These are phyloP conservation scores for Plantago rigida DNA, from an alignment of 305 asterid genomes.

Conservation along the genomic window DNA sequence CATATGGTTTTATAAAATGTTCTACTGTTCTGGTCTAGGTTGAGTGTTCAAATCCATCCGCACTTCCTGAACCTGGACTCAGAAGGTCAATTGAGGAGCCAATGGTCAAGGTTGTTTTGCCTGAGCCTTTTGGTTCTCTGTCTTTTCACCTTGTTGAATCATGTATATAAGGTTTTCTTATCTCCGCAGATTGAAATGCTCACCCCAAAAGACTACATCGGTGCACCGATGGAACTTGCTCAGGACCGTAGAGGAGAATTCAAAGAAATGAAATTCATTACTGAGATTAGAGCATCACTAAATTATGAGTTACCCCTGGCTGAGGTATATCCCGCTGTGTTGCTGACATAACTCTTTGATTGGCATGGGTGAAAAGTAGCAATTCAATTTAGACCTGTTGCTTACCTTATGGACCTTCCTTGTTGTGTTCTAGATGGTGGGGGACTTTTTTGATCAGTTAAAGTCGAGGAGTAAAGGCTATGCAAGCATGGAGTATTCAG, in stretches of 20 bases:
- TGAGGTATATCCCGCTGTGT: constrained; percentile 54
- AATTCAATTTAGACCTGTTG: constrained; percentile 22
- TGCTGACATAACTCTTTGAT: constrained; percentile 20
- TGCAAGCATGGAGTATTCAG: constrained; percentile 97
- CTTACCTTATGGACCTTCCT: constrained; percentile 17
- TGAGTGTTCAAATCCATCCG: constrained; percentile 92
- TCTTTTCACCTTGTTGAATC: constrained; percentile 11
- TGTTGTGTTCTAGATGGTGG: constrained; percentile 74
- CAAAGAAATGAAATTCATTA: constrained; percentile 82
- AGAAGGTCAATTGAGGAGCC: constrained; percentile 94
- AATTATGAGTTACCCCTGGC: constrained; percentile 81
- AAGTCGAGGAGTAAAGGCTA: constrained; percentile 97
- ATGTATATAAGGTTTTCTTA: constrained; percentile 21
- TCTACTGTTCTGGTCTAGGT: constrained; percentile 42
- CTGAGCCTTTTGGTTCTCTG: constrained; percentile 12
- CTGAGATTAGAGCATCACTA: constrained; percentile 75
- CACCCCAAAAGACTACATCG: constrained; percentile 91
- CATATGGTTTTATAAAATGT: constrained; percentile 17
- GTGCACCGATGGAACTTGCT: constrained; percentile 94
- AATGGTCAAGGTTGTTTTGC: constrained; percentile 59
- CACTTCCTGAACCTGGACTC: constrained; percentile 92
- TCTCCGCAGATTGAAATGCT: constrained; percentile 76
- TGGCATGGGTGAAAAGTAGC: constrained; percentile 6
- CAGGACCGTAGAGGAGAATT: constrained; percentile 96
- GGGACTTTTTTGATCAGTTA: constrained; percentile 98